These are phyloP conservation scores for Cryphonectria parasitica DNA, from an alignment of 2,329 filamentous ascomycete species.

Conservation along the genomic window DNA sequence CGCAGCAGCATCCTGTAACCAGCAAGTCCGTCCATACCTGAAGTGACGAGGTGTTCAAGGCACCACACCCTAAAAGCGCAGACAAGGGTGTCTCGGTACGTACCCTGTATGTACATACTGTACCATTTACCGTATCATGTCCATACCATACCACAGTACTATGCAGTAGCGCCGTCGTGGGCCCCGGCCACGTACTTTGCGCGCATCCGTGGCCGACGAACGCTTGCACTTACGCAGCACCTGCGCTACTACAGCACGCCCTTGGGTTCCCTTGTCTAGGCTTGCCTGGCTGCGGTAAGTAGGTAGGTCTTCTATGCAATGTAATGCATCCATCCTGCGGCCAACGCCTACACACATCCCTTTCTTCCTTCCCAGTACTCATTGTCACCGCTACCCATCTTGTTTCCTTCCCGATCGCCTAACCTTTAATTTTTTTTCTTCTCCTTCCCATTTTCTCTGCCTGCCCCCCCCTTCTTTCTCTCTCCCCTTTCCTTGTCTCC, in stretches of 20 bases:
- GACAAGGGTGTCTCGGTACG: not conserved
- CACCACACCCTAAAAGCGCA: not conserved
- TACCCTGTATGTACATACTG: constrained; percentile 5
- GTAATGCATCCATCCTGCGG: constrained; percentile 20
- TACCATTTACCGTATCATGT: not conserved
- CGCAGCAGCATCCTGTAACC: not conserved
- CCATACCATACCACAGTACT: constrained; percentile 4
- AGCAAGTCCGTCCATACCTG: constrained; percentile 15
- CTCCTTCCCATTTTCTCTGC: not conserved
- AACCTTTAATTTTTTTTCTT: not conserved
- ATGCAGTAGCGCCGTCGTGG: constrained; percentile 6
- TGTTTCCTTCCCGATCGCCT: constrained; percentile 25
- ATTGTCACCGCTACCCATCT: constrained; percentile 27
- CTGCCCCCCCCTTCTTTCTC: constrained; percentile 4
- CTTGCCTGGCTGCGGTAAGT: constrained; percentile 20
- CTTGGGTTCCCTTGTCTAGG: constrained; percentile 27
- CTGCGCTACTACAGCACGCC: constrained; percentile 10
- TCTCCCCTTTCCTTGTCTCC: constrained; percentile 26
- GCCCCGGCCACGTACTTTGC: not conserved
- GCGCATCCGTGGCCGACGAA: not conserved
- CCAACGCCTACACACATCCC: constrained; percentile 21
- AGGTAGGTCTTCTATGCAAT: constrained; percentile 21
- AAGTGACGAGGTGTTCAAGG: not conserved
- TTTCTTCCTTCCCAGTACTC: constrained; percentile 26
- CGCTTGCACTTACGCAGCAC: constrained; percentile 2